Base-by-base conservation (phyloP, 2,329 filamentous ascomycete genomes). In the Monosporascus sp. region DNA sequence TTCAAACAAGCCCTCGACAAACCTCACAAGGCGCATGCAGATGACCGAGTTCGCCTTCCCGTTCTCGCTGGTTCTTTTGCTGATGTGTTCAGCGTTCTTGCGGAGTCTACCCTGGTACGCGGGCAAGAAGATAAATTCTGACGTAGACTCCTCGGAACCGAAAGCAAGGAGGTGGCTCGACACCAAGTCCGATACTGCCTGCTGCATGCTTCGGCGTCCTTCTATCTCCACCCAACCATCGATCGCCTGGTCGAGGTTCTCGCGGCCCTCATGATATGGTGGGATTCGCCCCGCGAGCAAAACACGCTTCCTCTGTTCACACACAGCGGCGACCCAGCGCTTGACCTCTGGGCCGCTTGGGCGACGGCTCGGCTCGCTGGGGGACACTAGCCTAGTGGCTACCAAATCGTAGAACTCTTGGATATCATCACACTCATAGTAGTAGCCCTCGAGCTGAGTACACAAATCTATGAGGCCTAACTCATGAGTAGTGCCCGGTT, bases 151-250 rank as follows among this genome's bases (percentile, higher is more conserved):
- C 35, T 59, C 53, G 3, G 55, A 55, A 2, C 57, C 57, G 20
- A 58, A 59, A 8, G 49, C 49, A 28, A 58, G 48, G 20, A 51
- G 24, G 24, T 55, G 51, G 15, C 48, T 54, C 17, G 37, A 31
- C 9, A 8, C 48, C 37, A 56, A 50, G 15, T 51, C 48, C 6
- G 45, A n/a, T 5, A 51, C 38, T 22, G 50, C 48, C 7, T 45
- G 28, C 15, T 51, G 48, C 7, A 58, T 20, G 37, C 37, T 46
- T 28, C 47, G 51, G 24, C 53, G 48, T 28, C 57, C 57, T 37
- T 55, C 53, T 20, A 59, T 54, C 43, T 59, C 53, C 20, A 59
- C 51, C 57, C 57, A 59, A 22, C 48, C 38, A 26, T 59, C 58
- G 46, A 56, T 59, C 17, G 54, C 58, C 24, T 48, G 54, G 35